Conservation (phyloP, 129 eudicot species). For the Chrysanthemum makinoi region DNA sequence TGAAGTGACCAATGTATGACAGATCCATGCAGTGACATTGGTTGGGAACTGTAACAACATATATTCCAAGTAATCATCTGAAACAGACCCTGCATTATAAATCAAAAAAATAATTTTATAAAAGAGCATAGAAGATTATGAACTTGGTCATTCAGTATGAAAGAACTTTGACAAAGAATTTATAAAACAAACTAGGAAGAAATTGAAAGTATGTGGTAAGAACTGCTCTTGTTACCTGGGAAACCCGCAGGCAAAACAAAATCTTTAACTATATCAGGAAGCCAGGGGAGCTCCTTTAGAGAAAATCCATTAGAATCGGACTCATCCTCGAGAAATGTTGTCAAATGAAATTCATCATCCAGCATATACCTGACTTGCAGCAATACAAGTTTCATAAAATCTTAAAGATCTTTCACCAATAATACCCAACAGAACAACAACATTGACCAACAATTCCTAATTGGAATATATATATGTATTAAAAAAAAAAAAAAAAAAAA, state of each 20-base stretch:
- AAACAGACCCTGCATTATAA: slow-evolving; percentile 72
- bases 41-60: slow-evolving; percentile 93
- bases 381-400: slow-evolving; percentile 1
- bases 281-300: slow-evolving; percentile 53
- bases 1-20: slow-evolving; percentile 93
- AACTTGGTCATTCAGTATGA: not conserved
- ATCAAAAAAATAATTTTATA: slow-evolving; percentile 10
- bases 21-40: slow-evolving; percentile 95
- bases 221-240: slow-evolving; percentile 54
- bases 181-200: not conserved
- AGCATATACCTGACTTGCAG: slow-evolving; percentile 52
- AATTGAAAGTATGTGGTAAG: not conserved
- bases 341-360: slow-evolving; percentile 45
- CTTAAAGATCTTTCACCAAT: not conserved
- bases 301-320: slow-evolving; percentile 34
- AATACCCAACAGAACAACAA: not conserved
- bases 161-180: slow-evolving; percentile 2
- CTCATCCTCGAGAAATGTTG: slow-evolving; percentile 48
- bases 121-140: not conserved
- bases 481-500: too few species aligned
- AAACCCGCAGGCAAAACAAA: slow-evolving; percentile 87
- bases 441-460: not conserved
- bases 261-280: slow-evolving; percentile 73
- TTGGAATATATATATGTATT: too few species aligned
- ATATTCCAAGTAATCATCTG: slow-evolving; percentile 94